Evolutionary conservation across 257 asterid species (phyloP).

Genomic region (Asclepias syriaca): DNA sequence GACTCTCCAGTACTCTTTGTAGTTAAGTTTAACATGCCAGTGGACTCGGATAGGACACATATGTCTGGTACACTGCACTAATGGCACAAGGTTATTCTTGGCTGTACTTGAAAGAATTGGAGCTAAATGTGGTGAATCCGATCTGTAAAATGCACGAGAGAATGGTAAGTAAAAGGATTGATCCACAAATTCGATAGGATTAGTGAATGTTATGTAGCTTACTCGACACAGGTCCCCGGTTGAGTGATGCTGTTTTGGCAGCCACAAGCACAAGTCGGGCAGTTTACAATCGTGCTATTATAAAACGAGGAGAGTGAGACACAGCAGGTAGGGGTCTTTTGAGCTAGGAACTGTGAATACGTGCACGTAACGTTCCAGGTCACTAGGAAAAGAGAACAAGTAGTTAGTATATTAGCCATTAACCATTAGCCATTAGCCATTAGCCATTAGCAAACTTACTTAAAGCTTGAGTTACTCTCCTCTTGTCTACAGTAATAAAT

Average conservation of each 20-base stretch:
- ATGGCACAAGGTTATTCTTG: conserved; percentile 22
- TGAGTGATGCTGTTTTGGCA: conserved; percentile 25
- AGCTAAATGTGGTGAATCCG: conserved; percentile 27
- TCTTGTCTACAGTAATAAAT: conserved; percentile 32
- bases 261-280: conserved; percentile 53
- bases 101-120: conserved; percentile 21
- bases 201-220: conserved; percentile 14
- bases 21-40: conserved; percentile 46
- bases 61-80: conserved; percentile 35
- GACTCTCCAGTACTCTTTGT: conserved; percentile 46
- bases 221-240: conserved; percentile 33
- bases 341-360: conserved; percentile 47
- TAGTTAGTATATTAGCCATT: neutral
- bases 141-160: conserved; percentile 21
- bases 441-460: conserved; percentile 31
- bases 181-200: neutral
- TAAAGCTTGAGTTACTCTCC: conserved; percentile 53
- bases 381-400: conserved; percentile 31
- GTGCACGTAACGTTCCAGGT: conserved; percentile 54
- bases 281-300: conserved; percentile 25
- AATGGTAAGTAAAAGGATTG: neutral
- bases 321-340: conserved; percentile 39
- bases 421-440: neutral
- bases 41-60: conserved; percentile 55
- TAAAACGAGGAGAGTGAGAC: conserved; percentile 54